Base-by-base conservation (phyloP, 345 rosid genomes). In the Cardamine resedifolia region DNA sequence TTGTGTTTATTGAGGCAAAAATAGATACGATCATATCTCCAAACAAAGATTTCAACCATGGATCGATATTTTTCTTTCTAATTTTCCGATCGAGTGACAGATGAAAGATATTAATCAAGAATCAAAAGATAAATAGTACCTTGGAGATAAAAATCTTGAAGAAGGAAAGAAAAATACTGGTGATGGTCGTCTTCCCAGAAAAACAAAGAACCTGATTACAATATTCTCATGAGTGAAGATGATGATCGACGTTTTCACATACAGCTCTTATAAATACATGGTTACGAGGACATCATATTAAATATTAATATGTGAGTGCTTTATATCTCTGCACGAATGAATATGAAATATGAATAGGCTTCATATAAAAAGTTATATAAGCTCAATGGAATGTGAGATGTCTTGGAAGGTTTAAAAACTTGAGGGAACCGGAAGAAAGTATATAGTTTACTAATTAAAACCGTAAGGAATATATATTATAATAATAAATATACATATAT, bases 391-490 rank as follows among this genome's bases (percentile, higher is more conserved):
- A 49, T 52, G 73, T 49, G 34, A 50, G 47, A 28, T 58, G 64
- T 60, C 74, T 62, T 68, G 57, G 34, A 33, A 69, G 58, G 64
- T 26, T 68, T 45, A 52, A 52, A 60, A 52, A 68, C 66, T 53
- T 75, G 14, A 41, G 61, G 69, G 56, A 68, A 44, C 74, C 24
- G 44, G 74, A 61, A 68, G 24, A 30, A 3, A 45, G 28, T 21
- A 38, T 36, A 36, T 16, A 44, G 12, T 71, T 49, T 19, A 20
- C 16, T 33, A 56, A 63, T 30, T 45, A 57, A 57, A 57, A n/a
- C n/a, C n/a, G n/a, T n/a, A n/a, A n/a, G n/a, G n/a, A n/a, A n/a
- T n/a, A n/a, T n/a, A n/a, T n/a, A n/a, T n/a, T n/a, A n/a, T n/a
- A n/a, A n/a, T n/a, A n/a, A n/a, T n/a, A n/a, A n/a, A n/a, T n/a